Evolutionary conservation across 306 rosid species (phyloP), one percentile per base, ranked within the genome.

Genomic region (Alnus rubra): DNA sequence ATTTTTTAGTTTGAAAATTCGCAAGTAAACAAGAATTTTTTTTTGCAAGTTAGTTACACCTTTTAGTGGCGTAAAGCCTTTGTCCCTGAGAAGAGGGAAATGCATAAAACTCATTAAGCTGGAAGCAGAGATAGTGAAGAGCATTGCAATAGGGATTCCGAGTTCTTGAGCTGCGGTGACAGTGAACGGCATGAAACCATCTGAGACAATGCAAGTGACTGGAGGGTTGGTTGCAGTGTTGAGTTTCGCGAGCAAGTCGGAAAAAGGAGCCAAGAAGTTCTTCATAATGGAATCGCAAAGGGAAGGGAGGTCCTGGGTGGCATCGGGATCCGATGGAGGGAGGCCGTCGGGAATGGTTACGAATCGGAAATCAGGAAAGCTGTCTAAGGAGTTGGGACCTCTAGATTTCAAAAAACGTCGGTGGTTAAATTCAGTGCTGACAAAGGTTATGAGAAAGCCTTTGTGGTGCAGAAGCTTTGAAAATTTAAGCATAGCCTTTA

Each of bases 401-500:
- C 23, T 37, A 42, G 81, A 77, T 31, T 69, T 28, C 18, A 54
- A 18, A 51, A 77, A 54, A 14, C 69, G 75, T 1, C 28, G 49
- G 75, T 77, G 81, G 16, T 52, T 77, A 48, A 69, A 77, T 33
- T 77, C 75, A 1, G 75, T 68, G 75, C 42, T 77, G 6, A 77
- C 81, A 68, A 77, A 53, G 56, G 81, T 77, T 12, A 77, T 54
- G 31, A 39, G 47, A 31, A 77, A 55, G 10, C 69, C 75, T 28
- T 30, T 69, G 8, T 39, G 14, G 30, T 69, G 74, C 19, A 77
- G 69, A 33, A 77, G 81, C 64, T 77, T 55, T 44, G 81, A 37
- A 13, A 77, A 5, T 45, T 77, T 69, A 2, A 69, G 81, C 81
- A 69, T 68, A 2, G 33, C 49, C 67, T 69, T 69, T 23, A 77